Percentiles rank a stretch among this genome's conserved stretches.
Conservation (phyloP, 1,284 basidiomycete species). For the Meira nashicola region DNA sequence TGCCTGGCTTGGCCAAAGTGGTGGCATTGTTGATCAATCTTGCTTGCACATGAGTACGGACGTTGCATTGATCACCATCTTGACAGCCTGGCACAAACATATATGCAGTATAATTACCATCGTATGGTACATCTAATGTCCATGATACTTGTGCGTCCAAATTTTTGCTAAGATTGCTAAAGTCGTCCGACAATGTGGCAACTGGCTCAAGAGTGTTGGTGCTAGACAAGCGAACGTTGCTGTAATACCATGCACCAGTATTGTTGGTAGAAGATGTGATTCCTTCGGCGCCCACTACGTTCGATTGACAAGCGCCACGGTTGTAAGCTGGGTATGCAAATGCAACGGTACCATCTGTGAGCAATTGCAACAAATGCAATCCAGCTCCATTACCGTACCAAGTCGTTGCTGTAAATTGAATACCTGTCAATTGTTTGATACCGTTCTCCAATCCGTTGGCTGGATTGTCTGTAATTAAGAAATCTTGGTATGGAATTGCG, state of each 20-base stretch:
- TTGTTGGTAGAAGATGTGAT: conserved; percentile 31
- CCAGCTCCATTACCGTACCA: conserved; percentile 76
- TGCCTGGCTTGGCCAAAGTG: conserved; percentile 57
- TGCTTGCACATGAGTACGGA: conserved; percentile 75
- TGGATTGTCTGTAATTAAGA: conserved; percentile 62
- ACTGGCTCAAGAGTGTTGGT: conserved; percentile 74
- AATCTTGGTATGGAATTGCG: conserved; percentile 78
- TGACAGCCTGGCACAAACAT: conserved; percentile 81
- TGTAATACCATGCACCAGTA: conserved; percentile 38
- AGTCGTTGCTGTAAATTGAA: conserved; percentile 64
- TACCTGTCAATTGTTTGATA: conserved; percentile 66
- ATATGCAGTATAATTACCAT: conserved; percentile 79
- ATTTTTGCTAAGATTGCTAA: conserved; percentile 62
- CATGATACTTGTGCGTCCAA: conserved; percentile 73
- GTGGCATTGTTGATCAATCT: conserved; percentile 71
- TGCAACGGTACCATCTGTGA: conserved; percentile 67
- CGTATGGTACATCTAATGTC: conserved; percentile 80
- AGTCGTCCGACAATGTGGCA: conserved; percentile 65
- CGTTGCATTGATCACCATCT: conserved; percentile 70
- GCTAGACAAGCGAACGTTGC: conserved; percentile 63
- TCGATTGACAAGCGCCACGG: conserved; percentile 32
- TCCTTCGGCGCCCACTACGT: conserved; percentile 33
- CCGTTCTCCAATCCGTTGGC: conserved; percentile 46
- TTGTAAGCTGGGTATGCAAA: conserved; percentile 47
- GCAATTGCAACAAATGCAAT: conserved; percentile 78